Conservation (phyloP, 2,329 filamentous ascomycete species). For the Daldinia eschscholtzii region DNA sequence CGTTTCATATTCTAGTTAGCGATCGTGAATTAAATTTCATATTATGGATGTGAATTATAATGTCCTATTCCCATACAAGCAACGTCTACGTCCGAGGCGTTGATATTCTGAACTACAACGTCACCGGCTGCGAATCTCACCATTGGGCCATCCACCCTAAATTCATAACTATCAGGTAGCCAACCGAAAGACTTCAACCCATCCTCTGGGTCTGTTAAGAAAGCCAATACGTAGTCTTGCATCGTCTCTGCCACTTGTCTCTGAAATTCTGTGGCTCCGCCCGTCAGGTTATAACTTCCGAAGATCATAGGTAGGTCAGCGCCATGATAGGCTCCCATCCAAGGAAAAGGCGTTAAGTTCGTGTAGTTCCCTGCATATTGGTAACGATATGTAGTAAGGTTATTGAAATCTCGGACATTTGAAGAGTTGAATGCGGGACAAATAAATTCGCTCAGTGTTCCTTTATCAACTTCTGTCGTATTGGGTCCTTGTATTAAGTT, state of each 20-base stretch:
- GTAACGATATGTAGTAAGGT: conserved; percentile 57
- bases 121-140: conserved; percentile 35
- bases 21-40: conserved; percentile 16
- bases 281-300: conserved; percentile 47
- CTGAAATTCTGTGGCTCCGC: conserved; percentile 45
- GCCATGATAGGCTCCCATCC: conserved; percentile 54
- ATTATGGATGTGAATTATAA: conserved; percentile 30
- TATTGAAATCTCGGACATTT: conserved; percentile 40
- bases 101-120: conserved; percentile 39
- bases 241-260: conserved; percentile 43
- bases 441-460: conserved; percentile 44
- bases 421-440: conserved; percentile 44
- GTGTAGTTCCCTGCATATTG: conserved; percentile 58
- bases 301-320: conserved; percentile 49
- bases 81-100: conserved; percentile 41
- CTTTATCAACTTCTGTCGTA: conserved; percentile 43
- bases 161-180: conserved; percentile 16
- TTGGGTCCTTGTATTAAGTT: conserved; percentile 42
- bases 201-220: conserved; percentile 42
- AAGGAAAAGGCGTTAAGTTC: conserved; percentile 55
- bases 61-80: conserved; percentile 39
- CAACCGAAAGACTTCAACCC: conserved; percentile 38
- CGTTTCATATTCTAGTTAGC: not conserved
- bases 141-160: conserved; percentile 29
- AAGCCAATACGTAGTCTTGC: conserved; percentile 47